Conservation (phyloP, 2,329 filamentous ascomycete species). For the Oidium heveae region DNA sequence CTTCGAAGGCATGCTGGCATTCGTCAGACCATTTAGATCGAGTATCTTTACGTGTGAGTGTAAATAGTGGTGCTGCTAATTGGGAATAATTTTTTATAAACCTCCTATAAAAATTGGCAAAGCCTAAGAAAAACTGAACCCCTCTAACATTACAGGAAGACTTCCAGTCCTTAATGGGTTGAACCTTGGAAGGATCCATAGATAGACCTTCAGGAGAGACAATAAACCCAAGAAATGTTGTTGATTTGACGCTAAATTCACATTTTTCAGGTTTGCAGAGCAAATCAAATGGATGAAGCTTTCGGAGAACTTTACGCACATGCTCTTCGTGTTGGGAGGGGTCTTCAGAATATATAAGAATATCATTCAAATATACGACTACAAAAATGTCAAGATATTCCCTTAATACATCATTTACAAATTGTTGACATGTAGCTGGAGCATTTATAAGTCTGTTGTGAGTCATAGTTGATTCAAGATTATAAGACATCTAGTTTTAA, state of each 20-base stretch:
- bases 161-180: too few relatives aligned
- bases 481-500: too few relatives aligned
- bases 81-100: background rate
- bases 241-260: background rate
- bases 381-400: conserved; percentile 1
- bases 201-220: too few relatives aligned
- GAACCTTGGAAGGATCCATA: too few relatives aligned
- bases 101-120: background rate
- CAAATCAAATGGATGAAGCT: background rate
- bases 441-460: conserved; percentile 1
- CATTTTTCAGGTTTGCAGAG: background rate
- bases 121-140: background rate
- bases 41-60: background rate
- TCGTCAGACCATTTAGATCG: background rate
- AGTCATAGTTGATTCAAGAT: too few relatives aligned
- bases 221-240: background rate
- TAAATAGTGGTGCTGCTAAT: background rate
- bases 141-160: background rate
- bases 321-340: background rate
- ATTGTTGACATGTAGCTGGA: background rate
- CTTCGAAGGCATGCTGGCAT: background rate
- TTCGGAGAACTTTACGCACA: background rate
- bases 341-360: background rate
- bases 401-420: background rate
- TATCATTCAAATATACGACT: background rate